A percentile compares a stretch with the other conserved stretches of the same genome.
Conservation (phyloP, 2,329 filamentous ascomycete species). For the Clarireedia hainanense region DNA sequence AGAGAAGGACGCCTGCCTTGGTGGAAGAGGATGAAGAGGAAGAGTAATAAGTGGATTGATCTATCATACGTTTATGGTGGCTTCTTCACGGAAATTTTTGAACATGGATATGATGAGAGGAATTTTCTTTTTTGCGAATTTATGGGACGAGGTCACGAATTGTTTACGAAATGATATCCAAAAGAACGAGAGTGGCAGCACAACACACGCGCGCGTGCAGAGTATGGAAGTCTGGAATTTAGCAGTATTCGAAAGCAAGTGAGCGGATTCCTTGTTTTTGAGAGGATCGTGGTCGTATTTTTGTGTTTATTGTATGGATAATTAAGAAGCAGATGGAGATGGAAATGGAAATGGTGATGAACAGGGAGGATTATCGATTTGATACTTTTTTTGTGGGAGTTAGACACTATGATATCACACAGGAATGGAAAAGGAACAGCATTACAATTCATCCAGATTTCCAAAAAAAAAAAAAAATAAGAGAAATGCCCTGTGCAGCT, state of each 20-base stretch:
- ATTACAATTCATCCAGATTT: too few relatives aligned
- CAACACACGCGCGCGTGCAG: background rate
- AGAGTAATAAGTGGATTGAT: constrained; percentile 12
- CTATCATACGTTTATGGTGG: background rate
- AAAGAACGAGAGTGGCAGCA: background rate
- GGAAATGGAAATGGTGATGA: too few relatives aligned
- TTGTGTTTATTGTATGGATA: too few relatives aligned
- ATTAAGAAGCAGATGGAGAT: too few relatives aligned
- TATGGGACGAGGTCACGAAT: constrained; percentile 10
- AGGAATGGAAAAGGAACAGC: too few relatives aligned
- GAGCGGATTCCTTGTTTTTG: too few relatives aligned
- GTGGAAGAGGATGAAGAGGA: constrained; percentile 65
- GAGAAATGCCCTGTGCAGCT: too few relatives aligned
- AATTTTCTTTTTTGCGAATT: background rate
- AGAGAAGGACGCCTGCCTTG: constrained; percentile 63
- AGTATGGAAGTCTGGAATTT: background rate
- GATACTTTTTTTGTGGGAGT: too few relatives aligned
- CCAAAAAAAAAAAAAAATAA: too few relatives aligned
- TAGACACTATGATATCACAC: too few relatives aligned
- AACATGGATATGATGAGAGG: background rate
- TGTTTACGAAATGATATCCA: constrained; percentile 13
- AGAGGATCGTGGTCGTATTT: too few relatives aligned
- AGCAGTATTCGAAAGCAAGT: background rate
- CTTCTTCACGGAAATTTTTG: background rate
- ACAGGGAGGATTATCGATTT: too few relatives aligned